Evolutionary conservation across 768 basidiomycete genomes (phyloP), one percentile per base, ranked within the genome.

Genomic region (Mycena olivaceomarginata): DNA sequence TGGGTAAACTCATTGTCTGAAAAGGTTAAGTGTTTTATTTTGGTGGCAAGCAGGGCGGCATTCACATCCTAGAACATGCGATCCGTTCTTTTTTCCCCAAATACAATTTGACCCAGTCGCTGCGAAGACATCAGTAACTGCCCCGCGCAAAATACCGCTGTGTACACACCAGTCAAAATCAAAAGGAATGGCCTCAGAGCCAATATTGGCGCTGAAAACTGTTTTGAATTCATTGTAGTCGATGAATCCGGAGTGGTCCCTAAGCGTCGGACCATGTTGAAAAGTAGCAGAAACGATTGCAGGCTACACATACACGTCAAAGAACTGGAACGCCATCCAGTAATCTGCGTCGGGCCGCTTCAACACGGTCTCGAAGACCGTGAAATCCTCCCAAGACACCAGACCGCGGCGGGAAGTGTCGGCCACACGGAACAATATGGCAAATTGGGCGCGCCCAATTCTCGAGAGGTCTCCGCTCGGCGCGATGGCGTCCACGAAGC

Each of bases 291-390:
- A n/a, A 16, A 22, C 51, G 31, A n/a, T 59, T 15, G 37, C 4
- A 59, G 6, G n/a, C 41, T 40, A 70, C 12, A 91, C 95, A 83
- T 87, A 97, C 97, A 94, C 95, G 85, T 98, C 97, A 85, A 98
- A 98, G 83, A 96, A 98, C 84, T 96, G 94, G 89, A 98, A 98
- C 22, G 97, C 97, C 85, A 98, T 97, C 91, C 95, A 96, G 85
- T 98, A 98, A 84, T 99, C 97, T 41, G 98, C 98, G 85, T 99
- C 98, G 22, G 98, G 96, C 79, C 96, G 91, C 88, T 99, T 97
- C 81, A 98, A 87, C 78, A 96, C 87, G 20, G 97, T 98, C 88
- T 99, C 95, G 83, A 99, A 99, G 77, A 98, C 94, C 8, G 93
- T 94, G 80, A 98, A 99, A 85, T 99, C 98, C 81, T 98, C 97